phyloP scores from a whole-genome alignment of 2,329 filamentous ascomycete species.

The Diaporthe australafricana region DNA sequence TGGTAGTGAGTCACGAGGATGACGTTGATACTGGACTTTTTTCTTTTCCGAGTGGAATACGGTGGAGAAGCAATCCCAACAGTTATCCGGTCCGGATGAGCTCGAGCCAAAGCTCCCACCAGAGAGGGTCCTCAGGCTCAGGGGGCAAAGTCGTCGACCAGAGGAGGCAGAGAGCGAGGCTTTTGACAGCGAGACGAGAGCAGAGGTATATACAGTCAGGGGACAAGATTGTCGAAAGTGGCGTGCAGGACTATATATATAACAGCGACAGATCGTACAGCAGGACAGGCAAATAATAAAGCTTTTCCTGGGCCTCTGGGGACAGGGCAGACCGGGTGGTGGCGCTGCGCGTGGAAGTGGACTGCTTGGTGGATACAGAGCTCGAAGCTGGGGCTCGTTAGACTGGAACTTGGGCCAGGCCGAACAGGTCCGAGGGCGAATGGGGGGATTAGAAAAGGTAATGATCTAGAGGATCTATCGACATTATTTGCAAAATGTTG shows the following conservation, averaged over 20 bases:
- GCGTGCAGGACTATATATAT: background rate
- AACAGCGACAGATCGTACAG: background rate
- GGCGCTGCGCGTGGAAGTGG: slow-evolving; percentile 23
- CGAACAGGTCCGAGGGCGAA: slow-evolving; percentile 24
- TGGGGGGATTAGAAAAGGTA: slow-evolving; percentile 32
- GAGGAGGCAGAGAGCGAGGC: background rate
- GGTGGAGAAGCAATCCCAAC: slow-evolving; percentile 16
- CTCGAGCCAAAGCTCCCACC: slow-evolving; percentile 6
- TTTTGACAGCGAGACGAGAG: background rate
- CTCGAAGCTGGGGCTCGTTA: slow-evolving; percentile 32
- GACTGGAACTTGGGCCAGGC: slow-evolving; percentile 29
- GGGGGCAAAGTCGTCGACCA: slow-evolving; percentile 1
- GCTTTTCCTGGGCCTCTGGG: slow-evolving; percentile 21
- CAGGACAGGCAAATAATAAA: slow-evolving; percentile 23
- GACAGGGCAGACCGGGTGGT: slow-evolving; percentile 15
- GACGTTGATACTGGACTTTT: slow-evolving; percentile 19
- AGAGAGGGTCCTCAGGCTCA: background rate
- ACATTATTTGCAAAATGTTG: slow-evolving; percentile 35
- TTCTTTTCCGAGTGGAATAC: background rate
- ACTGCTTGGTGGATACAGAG: slow-evolving; percentile 26
- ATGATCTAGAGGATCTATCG: slow-evolving; percentile 30
- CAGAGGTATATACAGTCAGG: background rate
- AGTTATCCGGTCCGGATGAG: background rate
- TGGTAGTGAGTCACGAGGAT: slow-evolving; percentile 23
- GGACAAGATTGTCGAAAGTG: background rate